phyloP scores from a whole-genome alignment of 139 green algal species.

The Chlamydomonas eustigma region DNA sequence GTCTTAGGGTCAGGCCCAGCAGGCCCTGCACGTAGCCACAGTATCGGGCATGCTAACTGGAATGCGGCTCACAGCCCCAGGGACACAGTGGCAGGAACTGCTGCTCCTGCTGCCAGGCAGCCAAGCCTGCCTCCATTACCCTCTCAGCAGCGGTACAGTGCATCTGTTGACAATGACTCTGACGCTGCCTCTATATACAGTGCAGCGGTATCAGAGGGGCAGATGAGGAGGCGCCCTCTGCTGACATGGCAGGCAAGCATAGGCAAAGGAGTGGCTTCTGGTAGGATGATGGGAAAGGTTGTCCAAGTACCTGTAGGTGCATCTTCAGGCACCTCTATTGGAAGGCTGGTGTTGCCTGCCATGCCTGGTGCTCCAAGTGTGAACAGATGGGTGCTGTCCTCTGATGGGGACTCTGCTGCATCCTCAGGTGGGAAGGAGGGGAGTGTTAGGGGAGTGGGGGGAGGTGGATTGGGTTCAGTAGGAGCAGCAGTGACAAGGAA shows the following conservation, averaged over 20 bases:
- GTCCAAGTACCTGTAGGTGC: not conserved
- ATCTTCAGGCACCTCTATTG: not conserved
- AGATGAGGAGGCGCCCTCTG: too few relatives aligned
- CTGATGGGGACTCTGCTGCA: not conserved
- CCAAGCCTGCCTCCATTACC: not conserved
- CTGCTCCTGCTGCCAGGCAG: not conserved
- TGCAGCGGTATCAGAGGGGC: not conserved
- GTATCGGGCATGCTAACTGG: not conserved
- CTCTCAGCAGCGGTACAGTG: not conserved
- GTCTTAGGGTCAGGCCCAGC: not conserved
- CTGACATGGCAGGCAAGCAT: too few relatives aligned
- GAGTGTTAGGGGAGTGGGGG: too few relatives aligned
- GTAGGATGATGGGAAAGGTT: not conserved
- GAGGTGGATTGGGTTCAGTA: too few relatives aligned
- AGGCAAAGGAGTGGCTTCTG: too few relatives aligned
- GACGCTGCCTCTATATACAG: not conserved
- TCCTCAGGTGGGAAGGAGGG: too few relatives aligned
- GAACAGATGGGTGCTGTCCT: constrained; percentile 8
- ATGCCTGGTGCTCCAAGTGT: not conserved
- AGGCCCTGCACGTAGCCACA: not conserved
- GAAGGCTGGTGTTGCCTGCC: constrained; percentile 4
- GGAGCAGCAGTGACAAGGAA: too few relatives aligned
- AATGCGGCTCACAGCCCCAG: not conserved
- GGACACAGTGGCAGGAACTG: not conserved
- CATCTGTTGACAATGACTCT: not conserved